Base-by-base conservation (phyloP, 495 filamentous ascomycete genomes). In the Trichoderma virens region DNA sequence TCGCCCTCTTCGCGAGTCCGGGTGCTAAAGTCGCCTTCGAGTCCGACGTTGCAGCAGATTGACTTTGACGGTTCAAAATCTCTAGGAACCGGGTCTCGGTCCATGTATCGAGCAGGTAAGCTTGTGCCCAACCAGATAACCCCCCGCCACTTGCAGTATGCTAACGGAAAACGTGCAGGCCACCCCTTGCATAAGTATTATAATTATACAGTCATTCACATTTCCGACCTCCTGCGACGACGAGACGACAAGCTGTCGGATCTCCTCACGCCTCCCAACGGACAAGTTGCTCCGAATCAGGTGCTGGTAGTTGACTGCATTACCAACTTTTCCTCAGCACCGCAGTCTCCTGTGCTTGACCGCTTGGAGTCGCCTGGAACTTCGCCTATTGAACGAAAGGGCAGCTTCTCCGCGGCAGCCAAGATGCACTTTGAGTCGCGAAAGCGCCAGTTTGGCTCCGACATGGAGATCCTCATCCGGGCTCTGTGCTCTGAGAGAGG, bases 401-500 rank as follows among this genome's bases (percentile, higher is more conserved):
- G 61, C 9, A 62, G 61, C 34, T 45, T 62, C 38, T 56, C 47
- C 7, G 72, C 74, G 16, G 75, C 72, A 14, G 71, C 70, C n/a
- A 78, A 73, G 68, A 81, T 73, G 80, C 80, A 73, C 66, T 82
- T 69, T 51, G 83, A 72, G 71, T 83, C 70, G 59, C 80, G 70
- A 69, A 79, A 71, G 73, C 78, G 73, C 67, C 85, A 74, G 71
- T 84, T 74, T 67, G 78, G 82, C 9, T 80, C 77, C 32, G 81
- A 84, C 59, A 79, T 83, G 64, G 87, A 89, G 74, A 82, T 89
- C 2, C 79, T 90, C 43, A 86, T 80, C 8, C 78, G 88, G 32
- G 87, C 88, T 2, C 81, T 89, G 72, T 92, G 89, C 68, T 84
- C 88, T 2, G 82, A 88, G 65, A 83, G 79, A 65, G 89, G 88